Evolutionary conservation across 768 basidiomycete genomes (phyloP).

Genomic region (Boletus pseudo-olivaceus): DNA sequence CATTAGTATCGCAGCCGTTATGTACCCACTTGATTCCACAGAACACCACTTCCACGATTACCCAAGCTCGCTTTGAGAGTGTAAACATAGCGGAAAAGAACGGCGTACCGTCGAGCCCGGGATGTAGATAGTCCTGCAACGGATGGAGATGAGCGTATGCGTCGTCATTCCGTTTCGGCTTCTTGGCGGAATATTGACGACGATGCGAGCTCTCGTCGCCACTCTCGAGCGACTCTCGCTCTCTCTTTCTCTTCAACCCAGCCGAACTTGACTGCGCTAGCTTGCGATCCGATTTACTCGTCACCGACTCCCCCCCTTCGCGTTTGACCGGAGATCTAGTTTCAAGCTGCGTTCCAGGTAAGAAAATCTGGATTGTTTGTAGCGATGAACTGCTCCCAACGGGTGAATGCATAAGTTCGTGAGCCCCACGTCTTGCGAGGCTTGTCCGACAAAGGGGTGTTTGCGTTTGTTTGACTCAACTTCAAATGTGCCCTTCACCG

Average conservation of each 20-base stretch:
- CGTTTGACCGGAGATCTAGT: not conserved
- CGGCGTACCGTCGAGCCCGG: constrained; percentile 54
- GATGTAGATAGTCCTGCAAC: constrained; percentile 50
- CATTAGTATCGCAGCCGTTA: not conserved
- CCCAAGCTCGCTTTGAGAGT: not conserved
- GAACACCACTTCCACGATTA: constrained; percentile 57
- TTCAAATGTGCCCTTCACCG: too few relatives aligned
- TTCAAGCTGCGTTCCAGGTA: constrained; percentile 3
- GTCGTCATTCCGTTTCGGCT: constrained; percentile 43
- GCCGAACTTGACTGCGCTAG: not conserved
- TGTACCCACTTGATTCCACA: constrained; percentile 76
- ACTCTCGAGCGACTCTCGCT: not conserved
- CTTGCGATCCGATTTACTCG: not conserved
- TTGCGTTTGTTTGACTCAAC: not conserved
- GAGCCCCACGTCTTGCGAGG: too few relatives aligned
- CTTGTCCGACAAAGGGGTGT: not conserved
- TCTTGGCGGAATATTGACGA: constrained; percentile 19
- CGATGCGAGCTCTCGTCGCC: not conserved
- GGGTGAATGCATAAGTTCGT: not conserved
- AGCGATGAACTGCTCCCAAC: not conserved
- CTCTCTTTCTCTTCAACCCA: not conserved
- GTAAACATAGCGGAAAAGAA: not conserved
- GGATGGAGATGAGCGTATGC: constrained; percentile 47
- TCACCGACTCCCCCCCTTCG: not conserved
- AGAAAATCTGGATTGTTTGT: constrained; percentile 2